Evolutionary conservation across 2,329 filamentous ascomycete species (phyloP).

Genomic region (Alternaria sp.): DNA sequence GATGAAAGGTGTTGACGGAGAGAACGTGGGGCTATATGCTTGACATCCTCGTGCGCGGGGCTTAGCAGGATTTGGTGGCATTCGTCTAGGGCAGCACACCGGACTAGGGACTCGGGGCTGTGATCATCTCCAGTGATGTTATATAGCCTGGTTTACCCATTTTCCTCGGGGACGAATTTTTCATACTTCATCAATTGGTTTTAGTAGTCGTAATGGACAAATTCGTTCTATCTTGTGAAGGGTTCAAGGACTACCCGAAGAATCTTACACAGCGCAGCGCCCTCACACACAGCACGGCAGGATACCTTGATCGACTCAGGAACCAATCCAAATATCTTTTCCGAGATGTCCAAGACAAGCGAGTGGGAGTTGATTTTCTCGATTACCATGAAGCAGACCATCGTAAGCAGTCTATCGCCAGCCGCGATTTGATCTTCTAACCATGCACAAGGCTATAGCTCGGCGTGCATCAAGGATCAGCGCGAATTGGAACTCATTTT

Average conservation of each 20-base stretch:
- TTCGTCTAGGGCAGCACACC: not conserved
- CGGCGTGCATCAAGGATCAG: not conserved
- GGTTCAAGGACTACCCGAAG: not conserved
- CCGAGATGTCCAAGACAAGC: not conserved
- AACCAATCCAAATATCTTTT: not conserved
- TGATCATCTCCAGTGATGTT: not conserved
- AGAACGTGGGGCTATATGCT: too few relatives aligned
- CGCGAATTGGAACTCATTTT: not conserved
- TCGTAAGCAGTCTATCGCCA: not conserved
- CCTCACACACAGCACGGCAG: not conserved
- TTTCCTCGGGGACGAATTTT: not conserved
- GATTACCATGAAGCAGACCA: not conserved
- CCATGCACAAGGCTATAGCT: not conserved
- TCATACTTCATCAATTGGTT: too few relatives aligned
- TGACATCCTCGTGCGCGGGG: not conserved
- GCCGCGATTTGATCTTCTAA: not conserved
- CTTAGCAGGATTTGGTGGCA: constrained; percentile 5
- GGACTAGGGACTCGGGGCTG: not conserved
- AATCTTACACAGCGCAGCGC: not conserved
- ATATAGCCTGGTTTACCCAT: not conserved
- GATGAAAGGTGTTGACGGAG: too few relatives aligned
- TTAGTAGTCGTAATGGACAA: too few relatives aligned
- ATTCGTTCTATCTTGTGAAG: not conserved
- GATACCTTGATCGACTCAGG: not conserved
- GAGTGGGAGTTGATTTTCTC: not conserved